Base-by-base conservation (phyloP, 352 stramenopile genomes). In the Phytophthora foliorum region DNA sequence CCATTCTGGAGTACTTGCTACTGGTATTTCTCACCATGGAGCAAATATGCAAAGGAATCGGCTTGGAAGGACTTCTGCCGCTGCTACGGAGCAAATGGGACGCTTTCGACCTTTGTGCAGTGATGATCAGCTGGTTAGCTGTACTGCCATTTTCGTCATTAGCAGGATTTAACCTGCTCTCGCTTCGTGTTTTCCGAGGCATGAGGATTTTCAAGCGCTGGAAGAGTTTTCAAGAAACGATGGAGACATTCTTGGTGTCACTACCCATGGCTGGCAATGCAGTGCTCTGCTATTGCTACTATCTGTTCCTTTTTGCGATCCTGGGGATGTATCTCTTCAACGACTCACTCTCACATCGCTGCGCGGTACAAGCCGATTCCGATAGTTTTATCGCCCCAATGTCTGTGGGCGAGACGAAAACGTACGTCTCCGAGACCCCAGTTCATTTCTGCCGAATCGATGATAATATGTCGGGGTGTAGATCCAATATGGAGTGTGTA, bases 281-380 rank as follows among this genome's bases (percentile, higher is more conserved):
- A 8, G 65, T 93, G 21, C 72, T 93, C 0, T 94, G 86, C 60
- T 96, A 94, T 58, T 86, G 78, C 53, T 96, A 96, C 71, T 96
- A 94, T 53, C 75, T 96, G 8, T 91, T 94, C 57, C 66, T 96
- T 24, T 96, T 96, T 52, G 86, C 86, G 9, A 92, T 94, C 34
- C 71, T 96, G 16, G 86, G 87, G 3, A 93, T 96, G 86, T 96
- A 96, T 64, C 68, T 96, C 2, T 96, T 96, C 73, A 89, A 90
- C 54, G 86, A 94, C 53, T 90, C 87, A 4, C 67, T 96, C 6
- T 90, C 88, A 22, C 75, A 94, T 66, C 83, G 87, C 8, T 96
- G 88, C 41, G 84, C 86, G 0, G 58, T 83, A 16, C 24, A 74
- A 58, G 22, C 84, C 3, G 69, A 75, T 9, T 63, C 78, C 0